Percentiles rank a stretch among this genome's conserved stretches.
These are phyloP conservation scores for Lyophyllum decastes DNA, from an alignment of 768 basidiomycete genomes.

Conservation along the genomic window DNA sequence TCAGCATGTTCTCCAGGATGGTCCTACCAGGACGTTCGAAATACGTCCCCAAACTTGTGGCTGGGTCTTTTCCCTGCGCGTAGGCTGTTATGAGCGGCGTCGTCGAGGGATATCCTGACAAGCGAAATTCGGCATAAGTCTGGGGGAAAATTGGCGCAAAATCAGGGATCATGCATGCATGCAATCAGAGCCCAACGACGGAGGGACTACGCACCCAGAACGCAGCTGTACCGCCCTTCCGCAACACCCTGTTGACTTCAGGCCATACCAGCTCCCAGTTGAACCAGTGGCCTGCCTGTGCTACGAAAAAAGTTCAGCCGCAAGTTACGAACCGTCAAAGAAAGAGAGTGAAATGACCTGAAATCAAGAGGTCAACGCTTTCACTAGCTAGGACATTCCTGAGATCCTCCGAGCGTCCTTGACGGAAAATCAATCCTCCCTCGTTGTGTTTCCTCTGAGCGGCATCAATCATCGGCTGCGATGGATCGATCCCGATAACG, in stretches of 20 bases:
- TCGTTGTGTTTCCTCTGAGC: conserved; percentile 34
- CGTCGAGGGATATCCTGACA: conserved; percentile 58
- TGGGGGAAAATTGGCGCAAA: conserved; percentile 14
- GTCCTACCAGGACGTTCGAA: conserved; percentile 83
- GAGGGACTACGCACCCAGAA: conserved; percentile 58
- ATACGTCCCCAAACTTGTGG: conserved; percentile 63
- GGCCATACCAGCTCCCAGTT: conserved; percentile 73
- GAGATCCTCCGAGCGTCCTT: conserved; percentile 57
- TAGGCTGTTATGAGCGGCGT: conserved; percentile 62
- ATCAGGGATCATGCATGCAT: background rate
- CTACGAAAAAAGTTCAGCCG: conserved; percentile 32
- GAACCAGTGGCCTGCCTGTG: conserved; percentile 85
- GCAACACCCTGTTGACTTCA: conserved; percentile 61
- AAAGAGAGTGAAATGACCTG: conserved; percentile 37
- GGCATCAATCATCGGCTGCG: conserved; percentile 64
- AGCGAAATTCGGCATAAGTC: conserved; percentile 74
- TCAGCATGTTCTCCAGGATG: conserved; percentile 70
- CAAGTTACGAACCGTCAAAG: background rate
- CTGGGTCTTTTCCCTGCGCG: conserved; percentile 57
- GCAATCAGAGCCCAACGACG: background rate
- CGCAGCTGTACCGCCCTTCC: conserved; percentile 64
- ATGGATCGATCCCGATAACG: conserved; percentile 76
- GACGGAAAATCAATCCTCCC: conserved; percentile 27
- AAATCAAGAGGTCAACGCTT: conserved; percentile 66
- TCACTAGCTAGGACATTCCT: conserved; percentile 38